Evolutionary conservation across 768 basidiomycete genomes (phyloP).

Genomic region (Auricularia sp.): DNA sequence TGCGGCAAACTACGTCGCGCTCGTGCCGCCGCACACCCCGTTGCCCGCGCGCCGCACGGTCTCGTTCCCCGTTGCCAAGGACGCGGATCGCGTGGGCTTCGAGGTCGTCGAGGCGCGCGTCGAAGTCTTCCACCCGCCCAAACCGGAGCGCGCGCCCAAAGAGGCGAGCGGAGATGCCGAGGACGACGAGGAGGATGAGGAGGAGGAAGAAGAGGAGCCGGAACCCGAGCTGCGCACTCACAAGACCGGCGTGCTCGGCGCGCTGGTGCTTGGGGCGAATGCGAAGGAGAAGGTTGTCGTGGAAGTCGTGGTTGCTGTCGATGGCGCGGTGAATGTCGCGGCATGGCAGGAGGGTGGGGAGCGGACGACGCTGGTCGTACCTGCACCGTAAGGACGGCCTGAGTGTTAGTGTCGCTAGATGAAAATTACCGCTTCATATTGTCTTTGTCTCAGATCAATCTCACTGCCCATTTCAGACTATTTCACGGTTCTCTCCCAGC

Average conservation of each 20-base stretch:
- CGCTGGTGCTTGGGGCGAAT: not conserved
- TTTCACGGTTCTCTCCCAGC: too few relatives aligned
- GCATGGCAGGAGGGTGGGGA: constrained; percentile 23
- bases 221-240: constrained; percentile 30
- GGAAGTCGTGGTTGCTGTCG: constrained; percentile 25
- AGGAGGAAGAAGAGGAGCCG: constrained; percentile 47
- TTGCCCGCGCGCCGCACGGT: constrained; percentile 57
- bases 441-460: too few relatives aligned
- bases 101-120: constrained; percentile 74
- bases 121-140: constrained; percentile 29
- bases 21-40: constrained; percentile 62
- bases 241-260: not conserved
- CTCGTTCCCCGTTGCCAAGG: constrained; percentile 43
- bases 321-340: constrained; percentile 29
- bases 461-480: too few relatives aligned
- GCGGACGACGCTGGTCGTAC: not conserved
- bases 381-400: too few relatives aligned
- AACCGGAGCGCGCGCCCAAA: constrained; percentile 39
- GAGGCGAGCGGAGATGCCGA: constrained; percentile 37
- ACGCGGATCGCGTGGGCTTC: constrained; percentile 40
- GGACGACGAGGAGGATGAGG: constrained; percentile 30
- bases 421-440: too few relatives aligned
- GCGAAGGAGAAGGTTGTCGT: constrained; percentile 40
- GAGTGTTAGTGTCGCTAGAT: too few relatives aligned
- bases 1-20: constrained; percentile 45